Conservation (phyloP, 2,329 filamentous ascomycete species). For the Penicillium occitanis region DNA sequence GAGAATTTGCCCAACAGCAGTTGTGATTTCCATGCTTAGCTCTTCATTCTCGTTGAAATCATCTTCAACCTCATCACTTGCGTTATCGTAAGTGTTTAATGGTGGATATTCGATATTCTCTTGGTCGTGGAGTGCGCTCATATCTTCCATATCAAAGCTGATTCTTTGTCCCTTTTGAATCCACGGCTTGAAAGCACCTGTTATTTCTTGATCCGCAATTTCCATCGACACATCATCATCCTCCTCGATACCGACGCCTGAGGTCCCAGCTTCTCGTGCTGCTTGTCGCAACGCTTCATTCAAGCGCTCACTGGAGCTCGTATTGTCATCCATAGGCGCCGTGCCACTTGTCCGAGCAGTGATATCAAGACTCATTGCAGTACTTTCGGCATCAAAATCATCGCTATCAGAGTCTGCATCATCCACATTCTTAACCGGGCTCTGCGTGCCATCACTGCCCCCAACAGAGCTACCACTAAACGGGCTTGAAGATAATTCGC, state of each 20-base stretch:
- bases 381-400: slow-evolving; percentile 63
- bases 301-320: slow-evolving; percentile 68
- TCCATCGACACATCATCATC: slow-evolving; percentile 76
- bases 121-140: slow-evolving; percentile 46
- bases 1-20: slow-evolving; percentile 76
- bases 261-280: slow-evolving; percentile 70
- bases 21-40: slow-evolving; percentile 93
- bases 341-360: slow-evolving; percentile 68
- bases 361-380: slow-evolving; percentile 77
- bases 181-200: slow-evolving; percentile 52
- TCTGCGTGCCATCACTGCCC: slow-evolving; percentile 44
- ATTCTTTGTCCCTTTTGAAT: slow-evolving; percentile 45
- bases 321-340: slow-evolving; percentile 56
- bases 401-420: slow-evolving; percentile 49
- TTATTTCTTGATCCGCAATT: slow-evolving; percentile 62
- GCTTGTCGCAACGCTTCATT: slow-evolving; percentile 78
- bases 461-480: slow-evolving; percentile 62
- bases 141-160: slow-evolving; percentile 45
- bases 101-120: slow-evolving; percentile 44
- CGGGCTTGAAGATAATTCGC: slow-evolving; percentile 73
- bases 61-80: slow-evolving; percentile 24
- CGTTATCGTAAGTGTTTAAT: slow-evolving; percentile 16
- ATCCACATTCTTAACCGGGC: slow-evolving; percentile 41
- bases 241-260: slow-evolving; percentile 61
- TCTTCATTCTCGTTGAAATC: slow-evolving; percentile 60